phyloP scores from a whole-genome alignment of 768 basidiomycete species.

The Cubamyces sp. region DNA sequence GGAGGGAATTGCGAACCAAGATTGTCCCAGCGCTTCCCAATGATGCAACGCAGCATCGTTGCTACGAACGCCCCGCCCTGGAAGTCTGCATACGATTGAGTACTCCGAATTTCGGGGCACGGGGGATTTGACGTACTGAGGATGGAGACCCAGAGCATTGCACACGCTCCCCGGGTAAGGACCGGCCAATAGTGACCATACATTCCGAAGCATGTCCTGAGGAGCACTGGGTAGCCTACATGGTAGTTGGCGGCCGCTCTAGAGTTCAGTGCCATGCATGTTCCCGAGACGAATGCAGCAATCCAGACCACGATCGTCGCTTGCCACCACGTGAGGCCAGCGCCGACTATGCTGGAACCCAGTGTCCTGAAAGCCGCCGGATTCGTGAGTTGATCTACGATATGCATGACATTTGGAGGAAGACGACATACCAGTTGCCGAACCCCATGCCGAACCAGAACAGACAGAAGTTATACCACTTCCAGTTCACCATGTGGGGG shows the following conservation, averaged over 20 bases:
- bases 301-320: conserved; percentile 28
- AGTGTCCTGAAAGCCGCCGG: conserved; percentile 17
- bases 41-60: conserved; percentile 26
- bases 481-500: conserved; percentile 25
- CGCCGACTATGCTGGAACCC: conserved; percentile 25
- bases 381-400: not conserved
- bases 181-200: conserved; percentile 29
- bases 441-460: conserved; percentile 31
- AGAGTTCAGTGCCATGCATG: conserved; percentile 27
- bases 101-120: not conserved
- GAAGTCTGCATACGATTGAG: conserved; percentile 12
- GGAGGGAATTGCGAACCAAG: conserved; percentile 20
- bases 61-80: conserved; percentile 24
- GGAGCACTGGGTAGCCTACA: conserved; percentile 28
- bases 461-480: conserved; percentile 29
- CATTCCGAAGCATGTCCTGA: conserved; percentile 28
- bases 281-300: conserved; percentile 22
- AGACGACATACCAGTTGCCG: conserved; percentile 25
- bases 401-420: not conserved
- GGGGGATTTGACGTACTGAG: conserved; percentile 11
- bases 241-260: conserved; percentile 28
- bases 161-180: conserved; percentile 23
- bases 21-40: conserved; percentile 24
- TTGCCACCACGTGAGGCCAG: conserved; percentile 28
- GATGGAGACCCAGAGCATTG: conserved; percentile 27